Conservation (phyloP, 306 rosid species). For the Cyclanthera cordifolia region DNA sequence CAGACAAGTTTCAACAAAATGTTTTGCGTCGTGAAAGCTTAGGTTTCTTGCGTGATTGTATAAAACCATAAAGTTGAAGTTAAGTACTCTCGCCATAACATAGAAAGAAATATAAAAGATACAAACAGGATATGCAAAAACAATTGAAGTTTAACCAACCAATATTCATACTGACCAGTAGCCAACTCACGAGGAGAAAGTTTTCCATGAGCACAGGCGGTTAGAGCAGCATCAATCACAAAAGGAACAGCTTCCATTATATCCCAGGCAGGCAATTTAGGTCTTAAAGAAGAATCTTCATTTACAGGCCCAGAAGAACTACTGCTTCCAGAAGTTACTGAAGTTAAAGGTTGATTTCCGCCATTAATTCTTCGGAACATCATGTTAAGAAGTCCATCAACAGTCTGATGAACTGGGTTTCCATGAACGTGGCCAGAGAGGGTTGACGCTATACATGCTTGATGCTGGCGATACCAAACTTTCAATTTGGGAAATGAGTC, state of each 20-base stretch:
- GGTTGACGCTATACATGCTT: slow-evolving; percentile 96
- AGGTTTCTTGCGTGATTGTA: background rate
- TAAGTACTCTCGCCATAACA: background rate
- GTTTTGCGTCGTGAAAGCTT: background rate
- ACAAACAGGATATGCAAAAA: background rate
- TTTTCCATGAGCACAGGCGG: slow-evolving; percentile 94
- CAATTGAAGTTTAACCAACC: background rate
- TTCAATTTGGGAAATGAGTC: slow-evolving; percentile 93
- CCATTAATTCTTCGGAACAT: slow-evolving; percentile 61
- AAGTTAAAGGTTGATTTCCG: slow-evolving; percentile 49
- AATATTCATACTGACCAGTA: slow-evolving; percentile 43
- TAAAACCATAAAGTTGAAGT: background rate
- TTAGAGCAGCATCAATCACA: slow-evolving; percentile 94
- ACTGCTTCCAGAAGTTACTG: slow-evolving; percentile 75
- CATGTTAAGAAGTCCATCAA: slow-evolving; percentile 88
- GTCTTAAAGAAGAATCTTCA: slow-evolving; percentile 53
- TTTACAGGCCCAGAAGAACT: slow-evolving; percentile 78
- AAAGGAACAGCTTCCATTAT: slow-evolving; percentile 86
- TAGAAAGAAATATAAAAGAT: background rate
- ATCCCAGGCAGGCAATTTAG: slow-evolving; percentile 98
- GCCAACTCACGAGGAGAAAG: slow-evolving; percentile 96
- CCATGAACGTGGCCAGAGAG: slow-evolving; percentile 93
- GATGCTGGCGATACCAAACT: slow-evolving; percentile 92
- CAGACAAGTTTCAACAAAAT: slow-evolving; percentile 1
- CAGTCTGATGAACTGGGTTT: slow-evolving; percentile 88